Evolutionary conservation across 2,329 filamentous ascomycete genomes (phyloP).

Genomic region (Apiospora malaysiana): DNA sequence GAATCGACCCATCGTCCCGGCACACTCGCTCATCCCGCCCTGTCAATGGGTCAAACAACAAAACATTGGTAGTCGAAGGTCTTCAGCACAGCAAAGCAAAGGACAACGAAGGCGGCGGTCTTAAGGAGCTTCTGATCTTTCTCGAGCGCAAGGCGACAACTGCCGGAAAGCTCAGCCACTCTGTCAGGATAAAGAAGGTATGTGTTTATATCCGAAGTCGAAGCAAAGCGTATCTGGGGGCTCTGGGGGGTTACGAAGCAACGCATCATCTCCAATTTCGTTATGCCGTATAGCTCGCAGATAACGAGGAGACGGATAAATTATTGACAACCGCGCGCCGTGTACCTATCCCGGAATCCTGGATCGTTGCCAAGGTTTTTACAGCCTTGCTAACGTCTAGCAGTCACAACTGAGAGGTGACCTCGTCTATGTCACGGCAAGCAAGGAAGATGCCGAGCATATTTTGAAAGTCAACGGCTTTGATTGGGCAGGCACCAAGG

Average conservation of each 20-base stretch:
- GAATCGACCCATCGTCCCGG: slow-evolving; percentile 35
- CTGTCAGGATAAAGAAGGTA: slow-evolving; percentile 78
- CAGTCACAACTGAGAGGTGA: slow-evolving; percentile 75
- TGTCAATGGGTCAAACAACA: slow-evolving; percentile 37
- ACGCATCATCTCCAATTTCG: slow-evolving; percentile 47
- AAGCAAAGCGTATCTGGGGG: slow-evolving; percentile 38
- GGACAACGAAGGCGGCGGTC: slow-evolving; percentile 69
- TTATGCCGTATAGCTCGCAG: slow-evolving; percentile 46
- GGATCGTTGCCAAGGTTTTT: slow-evolving; percentile 46
- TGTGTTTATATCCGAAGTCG: slow-evolving; percentile 57
- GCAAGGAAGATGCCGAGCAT: slow-evolving; percentile 66
- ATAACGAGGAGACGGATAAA: slow-evolving; percentile 44
- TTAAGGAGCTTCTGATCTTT: slow-evolving; percentile 69
- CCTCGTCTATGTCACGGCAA: slow-evolving; percentile 70
- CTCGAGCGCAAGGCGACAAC: slow-evolving; percentile 72
- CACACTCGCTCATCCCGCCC: slow-evolving; percentile 29
- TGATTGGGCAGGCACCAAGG: slow-evolving; percentile 67
- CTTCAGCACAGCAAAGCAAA: slow-evolving; percentile 73
- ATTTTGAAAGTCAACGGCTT: slow-evolving; percentile 73
- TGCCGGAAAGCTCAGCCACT: slow-evolving; percentile 55
- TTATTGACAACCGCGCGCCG: slow-evolving; percentile 40
- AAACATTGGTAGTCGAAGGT: slow-evolving; percentile 61
- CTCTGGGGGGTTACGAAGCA: slow-evolving; percentile 49
- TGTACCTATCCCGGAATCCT: slow-evolving; percentile 44
- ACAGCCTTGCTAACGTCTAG: slow-evolving; percentile 69